These are phyloP conservation scores for Penicillium waksmanii DNA, from an alignment of 495 filamentous ascomycete species.

Conservation along the genomic window DNA sequence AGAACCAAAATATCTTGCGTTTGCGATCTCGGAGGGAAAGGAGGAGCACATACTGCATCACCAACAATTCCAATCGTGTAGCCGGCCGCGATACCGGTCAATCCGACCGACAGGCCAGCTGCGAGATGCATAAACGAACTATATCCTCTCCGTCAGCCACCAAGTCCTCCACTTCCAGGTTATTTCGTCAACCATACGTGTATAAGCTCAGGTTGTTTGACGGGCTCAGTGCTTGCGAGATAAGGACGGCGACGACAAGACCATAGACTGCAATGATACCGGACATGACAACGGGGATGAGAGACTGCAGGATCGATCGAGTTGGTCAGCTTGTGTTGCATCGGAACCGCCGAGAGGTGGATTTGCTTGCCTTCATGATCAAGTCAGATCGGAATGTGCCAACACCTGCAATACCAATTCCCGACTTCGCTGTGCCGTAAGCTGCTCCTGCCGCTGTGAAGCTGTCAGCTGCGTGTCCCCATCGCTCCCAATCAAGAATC, in stretches of 20 bases:
- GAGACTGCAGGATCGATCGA: slow-evolving; percentile 57
- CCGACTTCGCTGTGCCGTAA: slow-evolving; percentile 96
- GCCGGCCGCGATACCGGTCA: slow-evolving; percentile 92
- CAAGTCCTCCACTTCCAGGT: not conserved
- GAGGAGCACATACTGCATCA: slow-evolving; percentile 64
- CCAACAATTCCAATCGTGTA: slow-evolving; percentile 97
- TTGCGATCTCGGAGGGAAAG: not conserved
- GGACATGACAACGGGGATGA: slow-evolving; percentile 98
- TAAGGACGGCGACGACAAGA: slow-evolving; percentile 93
- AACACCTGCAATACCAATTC: slow-evolving; percentile 94
- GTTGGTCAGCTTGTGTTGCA: slow-evolving; percentile 20
- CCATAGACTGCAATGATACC: slow-evolving; percentile 99
- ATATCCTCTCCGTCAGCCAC: slow-evolving; percentile 24
- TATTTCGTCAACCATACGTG: slow-evolving; percentile 55
- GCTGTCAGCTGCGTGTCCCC: slow-evolving; percentile 23
- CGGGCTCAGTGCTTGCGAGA: slow-evolving; percentile 79
- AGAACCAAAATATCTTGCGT: slow-evolving; percentile 19
- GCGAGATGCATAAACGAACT: slow-evolving; percentile 92
- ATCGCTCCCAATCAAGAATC: not conserved
- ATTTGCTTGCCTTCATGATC: slow-evolving; percentile 86
- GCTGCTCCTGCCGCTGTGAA: slow-evolving; percentile 82
- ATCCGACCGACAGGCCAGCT: slow-evolving; percentile 86
- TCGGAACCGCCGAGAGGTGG: not conserved
- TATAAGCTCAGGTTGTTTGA: slow-evolving; percentile 78
- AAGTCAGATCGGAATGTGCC: slow-evolving; percentile 91